A percentile compares a stretch with the other conserved stretches of the same genome.
These are phyloP conservation scores for Bruguiera sexangula DNA, from an alignment of 345 rosid species.

Conservation along the genomic window DNA sequence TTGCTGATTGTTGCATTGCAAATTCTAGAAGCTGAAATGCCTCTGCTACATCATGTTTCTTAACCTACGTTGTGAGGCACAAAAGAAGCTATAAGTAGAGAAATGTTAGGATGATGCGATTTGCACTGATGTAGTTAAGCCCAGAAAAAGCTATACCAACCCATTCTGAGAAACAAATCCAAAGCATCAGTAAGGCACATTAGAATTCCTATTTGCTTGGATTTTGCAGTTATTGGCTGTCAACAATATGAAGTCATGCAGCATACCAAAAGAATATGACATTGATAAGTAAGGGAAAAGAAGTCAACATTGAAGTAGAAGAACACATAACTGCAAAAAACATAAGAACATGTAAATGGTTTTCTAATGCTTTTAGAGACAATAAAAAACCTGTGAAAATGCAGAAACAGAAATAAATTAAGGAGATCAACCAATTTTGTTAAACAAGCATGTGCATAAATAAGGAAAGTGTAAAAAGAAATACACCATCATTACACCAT, in stretches of 20 bases:
- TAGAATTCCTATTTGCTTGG: conserved; percentile 49
- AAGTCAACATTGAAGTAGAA: neutral
- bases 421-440: too few relatives aligned
- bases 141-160: conserved; percentile 36
- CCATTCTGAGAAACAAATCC: conserved; percentile 85
- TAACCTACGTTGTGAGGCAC: conserved; percentile 47
- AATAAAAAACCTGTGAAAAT: too few relatives aligned
- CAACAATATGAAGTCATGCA: conserved; percentile 9
- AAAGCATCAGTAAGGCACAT: conserved; percentile 33
- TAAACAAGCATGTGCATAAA: neutral
- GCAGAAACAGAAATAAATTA: too few relatives aligned
- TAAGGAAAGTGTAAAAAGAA: neutral
- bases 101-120: neutral
- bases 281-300: neutral
- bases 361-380: too few relatives aligned
- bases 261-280: neutral
- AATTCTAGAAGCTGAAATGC: conserved; percentile 88
- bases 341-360: too few relatives aligned
- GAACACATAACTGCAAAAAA: too few relatives aligned
- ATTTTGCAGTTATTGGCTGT: conserved; percentile 95
- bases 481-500: conserved; percentile 38
- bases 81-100: conserved; percentile 2
- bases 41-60: conserved; percentile 69
- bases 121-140: neutral
- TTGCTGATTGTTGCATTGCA: conserved; percentile 98